Evolutionary conservation across 2,329 filamentous ascomycete species (phyloP).

Genomic region (Lasiodiplodia sp.): DNA sequence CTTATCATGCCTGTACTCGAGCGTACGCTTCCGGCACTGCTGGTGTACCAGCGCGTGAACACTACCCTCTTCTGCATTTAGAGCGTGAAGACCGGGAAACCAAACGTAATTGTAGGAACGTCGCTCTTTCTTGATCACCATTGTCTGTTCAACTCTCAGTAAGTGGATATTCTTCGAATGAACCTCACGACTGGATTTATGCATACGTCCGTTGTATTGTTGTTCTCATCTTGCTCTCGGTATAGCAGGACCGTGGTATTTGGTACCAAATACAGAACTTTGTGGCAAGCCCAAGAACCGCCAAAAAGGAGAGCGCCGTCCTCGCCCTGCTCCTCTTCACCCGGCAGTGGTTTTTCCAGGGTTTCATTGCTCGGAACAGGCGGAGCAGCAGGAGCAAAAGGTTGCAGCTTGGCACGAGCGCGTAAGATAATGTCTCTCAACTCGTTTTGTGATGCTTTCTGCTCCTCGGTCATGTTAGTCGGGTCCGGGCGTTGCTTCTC

Average conservation of each 20-base stretch:
- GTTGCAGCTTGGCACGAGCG: background rate
- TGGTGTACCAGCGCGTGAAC: background rate
- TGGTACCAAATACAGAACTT: background rate
- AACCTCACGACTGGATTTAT: background rate
- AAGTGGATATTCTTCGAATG: background rate
- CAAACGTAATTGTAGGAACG: background rate
- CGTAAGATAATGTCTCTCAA: background rate
- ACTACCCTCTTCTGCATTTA: background rate
- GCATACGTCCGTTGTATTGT: background rate
- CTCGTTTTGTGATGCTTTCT: background rate
- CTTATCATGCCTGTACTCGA: background rate
- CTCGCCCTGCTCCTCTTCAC: background rate
- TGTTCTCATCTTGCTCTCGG: background rate
- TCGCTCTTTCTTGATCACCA: background rate
- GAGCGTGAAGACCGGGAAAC: background rate
- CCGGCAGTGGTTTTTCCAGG: background rate
- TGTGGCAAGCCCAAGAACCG: background rate
- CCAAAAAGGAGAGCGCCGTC: background rate
- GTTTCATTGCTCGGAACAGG: background rate
- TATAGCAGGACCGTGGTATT: background rate
- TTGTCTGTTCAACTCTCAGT: background rate
- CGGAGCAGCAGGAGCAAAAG: background rate
- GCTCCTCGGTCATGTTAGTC: background rate
- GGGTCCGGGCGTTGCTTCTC: background rate
- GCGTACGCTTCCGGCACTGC: background rate